These are phyloP conservation scores for Articulospora tetracladia DNA, from an alignment of 495 filamentous ascomycete species.

Conservation along the genomic window DNA sequence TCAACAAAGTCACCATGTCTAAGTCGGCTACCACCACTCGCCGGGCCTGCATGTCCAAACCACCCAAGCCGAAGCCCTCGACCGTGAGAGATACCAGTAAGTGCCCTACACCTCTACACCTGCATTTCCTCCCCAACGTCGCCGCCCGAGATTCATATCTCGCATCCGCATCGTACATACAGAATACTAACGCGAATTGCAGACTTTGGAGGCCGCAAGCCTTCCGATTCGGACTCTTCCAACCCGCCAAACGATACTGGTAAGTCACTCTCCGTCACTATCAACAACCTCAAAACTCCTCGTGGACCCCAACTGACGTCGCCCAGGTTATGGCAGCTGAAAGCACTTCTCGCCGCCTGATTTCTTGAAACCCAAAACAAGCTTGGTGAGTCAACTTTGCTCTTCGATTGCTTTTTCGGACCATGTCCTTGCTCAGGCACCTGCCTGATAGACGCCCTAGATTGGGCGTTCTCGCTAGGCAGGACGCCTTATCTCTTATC, in stretches of 20 bases:
- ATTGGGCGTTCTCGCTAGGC: neutral
- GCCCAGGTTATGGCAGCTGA: constrained; percentile 1
- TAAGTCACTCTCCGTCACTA: neutral
- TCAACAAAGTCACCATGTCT: neutral
- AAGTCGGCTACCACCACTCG: neutral
- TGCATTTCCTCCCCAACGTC: neutral
- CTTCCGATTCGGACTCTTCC: neutral
- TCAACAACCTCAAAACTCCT: neutral
- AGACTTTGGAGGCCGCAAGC: neutral
- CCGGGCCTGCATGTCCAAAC: neutral
- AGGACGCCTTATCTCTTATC: neutral
- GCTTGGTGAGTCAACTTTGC: neutral
- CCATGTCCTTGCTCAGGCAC: neutral
- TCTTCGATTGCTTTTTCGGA: neutral
- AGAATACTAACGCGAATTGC: neutral
- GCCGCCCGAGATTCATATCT: neutral
- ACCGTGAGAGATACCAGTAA: neutral
- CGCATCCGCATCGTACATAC: neutral
- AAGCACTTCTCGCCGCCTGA: neutral
- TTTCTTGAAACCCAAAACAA: neutral
- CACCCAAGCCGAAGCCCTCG: neutral
- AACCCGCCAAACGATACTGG: neutral
- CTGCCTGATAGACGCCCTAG: neutral
- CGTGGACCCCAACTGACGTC: neutral
- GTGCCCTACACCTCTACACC: neutral